These are phyloP conservation scores for Xylariomycetidae sp. DNA, from an alignment of 2,329 filamentous ascomycete species.

Conservation along the genomic window DNA sequence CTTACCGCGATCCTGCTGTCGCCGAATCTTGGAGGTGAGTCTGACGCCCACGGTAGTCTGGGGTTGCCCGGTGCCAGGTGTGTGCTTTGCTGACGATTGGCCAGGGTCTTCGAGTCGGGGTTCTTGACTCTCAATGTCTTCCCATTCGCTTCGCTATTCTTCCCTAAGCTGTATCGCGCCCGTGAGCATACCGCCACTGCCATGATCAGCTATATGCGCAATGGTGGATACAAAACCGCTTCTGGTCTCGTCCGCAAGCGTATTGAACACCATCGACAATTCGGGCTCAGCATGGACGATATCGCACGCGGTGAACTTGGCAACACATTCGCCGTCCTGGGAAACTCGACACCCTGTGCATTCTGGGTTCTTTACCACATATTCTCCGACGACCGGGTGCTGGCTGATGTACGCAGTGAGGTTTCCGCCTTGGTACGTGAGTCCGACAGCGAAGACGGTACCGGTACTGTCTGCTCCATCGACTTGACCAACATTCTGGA, in stretches of 20 bases:
- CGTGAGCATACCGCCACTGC: conserved; percentile 8
- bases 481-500: conserved; percentile 15
- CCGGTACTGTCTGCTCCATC: conserved; percentile 7
- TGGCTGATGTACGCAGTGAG: conserved; percentile 17
- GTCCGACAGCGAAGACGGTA: not conserved
- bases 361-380: conserved; percentile 13
- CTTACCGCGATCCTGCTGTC: conserved; percentile 15
- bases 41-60: not conserved
- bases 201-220: conserved; percentile 13
- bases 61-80: not conserved
- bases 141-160: conserved; percentile 1
- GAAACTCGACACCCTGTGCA: conserved; percentile 5
- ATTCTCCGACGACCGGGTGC: conserved; percentile 13
- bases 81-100: conserved; percentile 1
- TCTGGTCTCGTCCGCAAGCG: conserved; percentile 17
- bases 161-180: conserved; percentile 3
- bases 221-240: conserved; percentile 13
- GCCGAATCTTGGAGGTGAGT: conserved; percentile 15
- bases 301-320: conserved; percentile 19
- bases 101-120: conserved; percentile 10
- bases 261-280: conserved; percentile 15
- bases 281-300: conserved; percentile 15
- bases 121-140: conserved; percentile 9
- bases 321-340: conserved; percentile 17
- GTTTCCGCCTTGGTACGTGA: conserved; percentile 10